Evolutionary conservation across 176 grass and related monocot species (phyloP).

Genomic region (Dendrocalamus sinicus): DNA sequence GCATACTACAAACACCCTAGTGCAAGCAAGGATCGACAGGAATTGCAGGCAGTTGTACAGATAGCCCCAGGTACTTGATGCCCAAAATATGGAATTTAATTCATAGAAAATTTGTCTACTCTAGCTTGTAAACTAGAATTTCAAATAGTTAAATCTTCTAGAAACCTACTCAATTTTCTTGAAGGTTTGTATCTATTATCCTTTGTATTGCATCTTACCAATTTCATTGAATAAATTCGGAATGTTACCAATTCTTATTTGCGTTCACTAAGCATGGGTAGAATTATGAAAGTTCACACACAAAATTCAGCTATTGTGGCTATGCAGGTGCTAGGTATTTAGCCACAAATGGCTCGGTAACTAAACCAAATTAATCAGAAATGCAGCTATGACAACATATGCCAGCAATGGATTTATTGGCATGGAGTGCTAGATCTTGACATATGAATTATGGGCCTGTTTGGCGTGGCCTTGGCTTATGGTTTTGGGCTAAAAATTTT

Average conservation of each 20-base stretch:
- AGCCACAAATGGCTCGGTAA: neutral
- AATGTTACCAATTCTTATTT: neutral
- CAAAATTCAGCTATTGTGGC: neutral
- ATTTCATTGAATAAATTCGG: neutral
- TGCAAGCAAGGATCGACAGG: slow-evolving; percentile 70
- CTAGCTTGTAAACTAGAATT: slow-evolving; percentile 30
- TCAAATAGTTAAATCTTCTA: slow-evolving; percentile 4
- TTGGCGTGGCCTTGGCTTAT: too few relatives aligned
- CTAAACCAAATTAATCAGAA: slow-evolving; percentile 4
- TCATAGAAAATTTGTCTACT: neutral
- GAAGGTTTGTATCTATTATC: slow-evolving; percentile 18
- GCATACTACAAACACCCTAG: slow-evolving; percentile 75
- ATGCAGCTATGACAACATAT: slow-evolving; percentile 8
- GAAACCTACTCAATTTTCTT: slow-evolving; percentile 10
- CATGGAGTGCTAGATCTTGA: slow-evolving; percentile 12
- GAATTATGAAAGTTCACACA: slow-evolving; percentile 16
- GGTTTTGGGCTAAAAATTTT: too few relatives aligned
- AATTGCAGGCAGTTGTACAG: slow-evolving; percentile 62
- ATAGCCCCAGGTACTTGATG: slow-evolving; percentile 64
- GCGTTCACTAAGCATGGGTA: slow-evolving; percentile 11
- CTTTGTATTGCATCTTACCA: slow-evolving; percentile 6
- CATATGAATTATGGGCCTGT: neutral
- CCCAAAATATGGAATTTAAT: slow-evolving; percentile 9
- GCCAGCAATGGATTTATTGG: slow-evolving; percentile 5
- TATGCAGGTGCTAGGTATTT: slow-evolving; percentile 6